Evolutionary conservation across 805 yeast genomes (phyloP).

Genomic region (Cyberlindnera samutprakarnensis): DNA sequence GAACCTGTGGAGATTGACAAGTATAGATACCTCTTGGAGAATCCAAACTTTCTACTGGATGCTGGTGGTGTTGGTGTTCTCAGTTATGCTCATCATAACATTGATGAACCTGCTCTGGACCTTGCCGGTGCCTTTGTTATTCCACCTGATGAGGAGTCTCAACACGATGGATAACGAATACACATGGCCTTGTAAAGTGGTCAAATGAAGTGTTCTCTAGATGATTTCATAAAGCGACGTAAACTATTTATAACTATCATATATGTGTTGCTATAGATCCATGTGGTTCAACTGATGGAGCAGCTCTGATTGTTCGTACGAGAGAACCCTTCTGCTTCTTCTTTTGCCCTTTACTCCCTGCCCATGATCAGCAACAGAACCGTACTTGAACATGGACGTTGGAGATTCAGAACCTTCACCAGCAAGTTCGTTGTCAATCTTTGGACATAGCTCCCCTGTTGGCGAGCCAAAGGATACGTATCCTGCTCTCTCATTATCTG

Average conservation of each 20-base stretch:
- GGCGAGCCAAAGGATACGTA: constrained; percentile 37
- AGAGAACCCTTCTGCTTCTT: constrained; percentile 29
- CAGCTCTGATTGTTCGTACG: constrained; percentile 47
- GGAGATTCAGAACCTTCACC: too few relatives aligned
- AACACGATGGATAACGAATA: constrained; percentile 6
- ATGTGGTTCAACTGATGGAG: constrained; percentile 34
- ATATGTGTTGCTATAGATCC: too few relatives aligned
- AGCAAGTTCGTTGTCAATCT: too few relatives aligned
- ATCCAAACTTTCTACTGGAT: constrained; percentile 81
- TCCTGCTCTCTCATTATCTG: constrained; percentile 13
- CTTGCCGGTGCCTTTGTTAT: constrained; percentile 79
- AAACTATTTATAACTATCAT: too few relatives aligned
- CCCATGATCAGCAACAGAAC: constrained; percentile 1
- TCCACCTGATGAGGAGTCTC: constrained; percentile 51
- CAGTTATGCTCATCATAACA: constrained; percentile 78
- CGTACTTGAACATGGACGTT: constrained; percentile 2
- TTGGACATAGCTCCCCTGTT: constrained; percentile 15
- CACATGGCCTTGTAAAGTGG: too few relatives aligned
- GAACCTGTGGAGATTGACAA: constrained; percentile 27
- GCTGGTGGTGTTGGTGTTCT: constrained; percentile 95
- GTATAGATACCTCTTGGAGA: constrained; percentile 31
- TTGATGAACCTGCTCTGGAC: constrained; percentile 80
- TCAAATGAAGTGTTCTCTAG: too few relatives aligned
- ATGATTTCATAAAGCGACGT: too few relatives aligned
- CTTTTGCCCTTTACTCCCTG: constrained; percentile 3